A percentile compares a stretch with the other conserved stretches of the same genome.
These are phyloP conservation scores for Claviceps pusilla DNA, from an alignment of 2,329 filamentous ascomycete genomes.

Conservation along the genomic window DNA sequence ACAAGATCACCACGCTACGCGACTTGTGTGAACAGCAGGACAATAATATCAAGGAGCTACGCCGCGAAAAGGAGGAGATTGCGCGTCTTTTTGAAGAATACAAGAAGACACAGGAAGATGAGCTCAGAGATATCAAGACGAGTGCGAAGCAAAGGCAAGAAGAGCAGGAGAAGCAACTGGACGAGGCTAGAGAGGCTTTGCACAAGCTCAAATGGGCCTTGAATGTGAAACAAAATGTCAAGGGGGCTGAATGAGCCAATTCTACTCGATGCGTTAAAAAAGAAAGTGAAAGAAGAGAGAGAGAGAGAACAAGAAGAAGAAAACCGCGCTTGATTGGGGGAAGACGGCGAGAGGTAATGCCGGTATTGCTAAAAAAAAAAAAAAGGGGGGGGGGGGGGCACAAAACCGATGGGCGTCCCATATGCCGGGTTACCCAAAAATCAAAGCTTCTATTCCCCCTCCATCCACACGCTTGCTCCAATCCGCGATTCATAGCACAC, in stretches of 20 bases:
- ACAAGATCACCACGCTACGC: slow-evolving; percentile 47
- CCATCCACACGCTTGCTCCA: too few relatives aligned
- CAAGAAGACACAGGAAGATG: slow-evolving; percentile 47
- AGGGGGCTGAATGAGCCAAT: slow-evolving; percentile 30
- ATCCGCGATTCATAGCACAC: too few relatives aligned
- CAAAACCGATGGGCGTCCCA: too few relatives aligned
- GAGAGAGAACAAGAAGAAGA: too few relatives aligned
- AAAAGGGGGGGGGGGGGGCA: too few relatives aligned
- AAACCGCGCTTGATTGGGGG: too few relatives aligned
- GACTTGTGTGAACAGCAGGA: slow-evolving; percentile 62
- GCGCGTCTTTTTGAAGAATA: slow-evolving; percentile 46
- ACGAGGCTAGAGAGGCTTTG: slow-evolving; percentile 44
- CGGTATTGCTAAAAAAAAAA: too few relatives aligned
- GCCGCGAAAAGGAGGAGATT: slow-evolving; percentile 48
- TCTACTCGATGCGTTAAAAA: neutral
- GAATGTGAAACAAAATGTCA: slow-evolving; percentile 47
- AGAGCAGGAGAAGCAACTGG: slow-evolving; percentile 44
- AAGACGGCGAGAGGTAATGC: too few relatives aligned
- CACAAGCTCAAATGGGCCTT: slow-evolving; percentile 61
- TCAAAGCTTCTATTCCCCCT: too few relatives aligned
- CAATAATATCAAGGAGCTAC: slow-evolving; percentile 46
- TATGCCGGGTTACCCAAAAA: too few relatives aligned
- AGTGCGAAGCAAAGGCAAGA: slow-evolving; percentile 42
- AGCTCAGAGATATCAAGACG: slow-evolving; percentile 42
- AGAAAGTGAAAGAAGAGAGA: too few relatives aligned